phyloP scores from a whole-genome alignment of 1,139 yeast genomes.

The Yamadazyma jaroonii region DNA sequence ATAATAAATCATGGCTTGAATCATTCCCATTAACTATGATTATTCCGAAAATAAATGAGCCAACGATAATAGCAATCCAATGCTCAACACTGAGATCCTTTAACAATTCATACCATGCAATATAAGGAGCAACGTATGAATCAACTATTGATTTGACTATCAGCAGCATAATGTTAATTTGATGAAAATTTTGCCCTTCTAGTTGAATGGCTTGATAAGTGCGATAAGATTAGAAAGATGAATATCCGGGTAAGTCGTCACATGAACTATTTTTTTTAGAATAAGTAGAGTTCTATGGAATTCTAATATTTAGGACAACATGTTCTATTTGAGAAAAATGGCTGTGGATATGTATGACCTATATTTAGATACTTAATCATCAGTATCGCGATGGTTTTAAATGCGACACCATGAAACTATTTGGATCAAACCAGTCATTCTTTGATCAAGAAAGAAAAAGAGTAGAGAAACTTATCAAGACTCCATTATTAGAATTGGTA shows the following conservation, averaged over 20 bases:
- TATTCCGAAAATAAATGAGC: constrained; percentile 9
- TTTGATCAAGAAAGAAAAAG: constrained; percentile 27
- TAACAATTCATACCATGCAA: constrained; percentile 2
- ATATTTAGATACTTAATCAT: too few species aligned
- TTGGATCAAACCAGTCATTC: constrained; percentile 19
- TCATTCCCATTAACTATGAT: constrained; percentile 11
- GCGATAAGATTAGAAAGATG: too few species aligned
- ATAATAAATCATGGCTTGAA: constrained; percentile 8
- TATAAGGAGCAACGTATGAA: constrained; percentile 6
- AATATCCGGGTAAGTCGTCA: too few species aligned
- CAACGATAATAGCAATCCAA: constrained; percentile 9
- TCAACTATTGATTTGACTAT: neutral
- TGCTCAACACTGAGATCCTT: constrained; percentile 9
- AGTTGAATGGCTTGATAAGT: too few species aligned
- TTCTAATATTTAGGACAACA: too few species aligned
- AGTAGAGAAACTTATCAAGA: constrained; percentile 23
- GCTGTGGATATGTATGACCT: too few species aligned
- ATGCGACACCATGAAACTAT: constrained; percentile 2
- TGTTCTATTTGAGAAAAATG: too few species aligned
- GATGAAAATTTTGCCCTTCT: neutral
- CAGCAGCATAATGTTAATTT: neutral
- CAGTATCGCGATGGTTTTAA: too few species aligned
- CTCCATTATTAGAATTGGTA: constrained; percentile 30
- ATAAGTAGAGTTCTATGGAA: too few species aligned
- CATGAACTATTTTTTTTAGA: too few species aligned